These are phyloP conservation scores for Sporothrix protearum DNA, from an alignment of 2,329 filamentous ascomycete genomes.

Conservation along the genomic window DNA sequence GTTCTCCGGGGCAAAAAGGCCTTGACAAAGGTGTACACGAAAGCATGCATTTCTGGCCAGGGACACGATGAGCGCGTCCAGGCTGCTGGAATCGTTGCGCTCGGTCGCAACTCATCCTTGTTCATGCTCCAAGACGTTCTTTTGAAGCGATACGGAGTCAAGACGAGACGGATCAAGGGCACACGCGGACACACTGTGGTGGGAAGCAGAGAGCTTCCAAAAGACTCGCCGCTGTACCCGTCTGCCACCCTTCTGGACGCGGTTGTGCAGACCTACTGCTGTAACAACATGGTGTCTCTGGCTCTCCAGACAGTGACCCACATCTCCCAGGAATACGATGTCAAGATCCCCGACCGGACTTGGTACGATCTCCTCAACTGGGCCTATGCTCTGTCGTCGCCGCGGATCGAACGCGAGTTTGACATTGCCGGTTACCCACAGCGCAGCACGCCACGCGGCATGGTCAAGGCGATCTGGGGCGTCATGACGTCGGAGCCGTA, in stretches of 20 bases:
- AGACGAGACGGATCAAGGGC: slow-evolving; percentile 16
- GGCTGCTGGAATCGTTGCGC: slow-evolving; percentile 43
- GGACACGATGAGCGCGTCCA: slow-evolving; percentile 40
- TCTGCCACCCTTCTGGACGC: slow-evolving; percentile 57
- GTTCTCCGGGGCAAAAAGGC: slow-evolving; percentile 32
- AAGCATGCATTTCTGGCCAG: slow-evolving; percentile 28
- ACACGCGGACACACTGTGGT: neutral
- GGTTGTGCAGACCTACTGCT: slow-evolving; percentile 66
- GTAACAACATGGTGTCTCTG: slow-evolving; percentile 58
- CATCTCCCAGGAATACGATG: slow-evolving; percentile 56
- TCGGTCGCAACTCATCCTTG: slow-evolving; percentile 40
- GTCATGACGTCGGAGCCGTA: slow-evolving; percentile 59
- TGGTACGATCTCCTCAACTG: slow-evolving; percentile 68
- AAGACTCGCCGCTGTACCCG: slow-evolving; percentile 56
- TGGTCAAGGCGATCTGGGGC: slow-evolving; percentile 52
- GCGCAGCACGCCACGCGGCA: slow-evolving; percentile 41
- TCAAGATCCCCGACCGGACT: slow-evolving; percentile 53
- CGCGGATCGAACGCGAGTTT: slow-evolving; percentile 40
- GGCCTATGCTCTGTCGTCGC: slow-evolving; percentile 55
- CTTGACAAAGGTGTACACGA: slow-evolving; percentile 34
- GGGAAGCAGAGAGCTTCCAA: slow-evolving; percentile 38
- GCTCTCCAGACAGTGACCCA: slow-evolving; percentile 60
- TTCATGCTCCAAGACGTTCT: slow-evolving; percentile 37
- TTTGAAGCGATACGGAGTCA: slow-evolving; percentile 33
- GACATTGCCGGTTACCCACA: slow-evolving; percentile 33